Conservation (phyloP, 768 basidiomycete species). For the Mycena rosella region DNA sequence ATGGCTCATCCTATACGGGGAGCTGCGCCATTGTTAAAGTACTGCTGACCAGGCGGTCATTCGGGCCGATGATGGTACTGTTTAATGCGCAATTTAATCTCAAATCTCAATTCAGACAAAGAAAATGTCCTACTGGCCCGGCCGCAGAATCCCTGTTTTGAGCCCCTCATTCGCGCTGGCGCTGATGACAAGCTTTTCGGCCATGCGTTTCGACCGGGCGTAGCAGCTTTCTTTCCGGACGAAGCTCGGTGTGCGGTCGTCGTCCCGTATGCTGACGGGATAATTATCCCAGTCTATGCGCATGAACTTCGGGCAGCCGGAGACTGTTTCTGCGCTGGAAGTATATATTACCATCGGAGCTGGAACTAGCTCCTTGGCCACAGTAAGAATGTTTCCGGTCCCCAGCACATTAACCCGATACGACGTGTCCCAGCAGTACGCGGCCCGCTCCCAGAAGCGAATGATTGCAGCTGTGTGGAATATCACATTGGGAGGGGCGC, state of each 20-base stretch:
- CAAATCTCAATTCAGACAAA: neutral
- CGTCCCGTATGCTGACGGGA: constrained; percentile 54
- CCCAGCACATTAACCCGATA: constrained; percentile 63
- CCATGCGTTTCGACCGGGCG: constrained; percentile 65
- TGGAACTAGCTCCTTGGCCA: constrained; percentile 55
- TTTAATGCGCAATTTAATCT: neutral
- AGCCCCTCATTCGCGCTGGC: constrained; percentile 64
- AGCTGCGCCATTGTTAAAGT: constrained; percentile 48
- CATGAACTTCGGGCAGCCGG: constrained; percentile 54
- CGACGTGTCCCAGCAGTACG: constrained; percentile 57
- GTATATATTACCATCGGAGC: constrained; percentile 61
- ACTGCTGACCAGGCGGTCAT: constrained; percentile 47
- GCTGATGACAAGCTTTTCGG: constrained; percentile 65
- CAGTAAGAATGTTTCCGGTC: constrained; percentile 61
- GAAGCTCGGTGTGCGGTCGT: constrained; percentile 59
- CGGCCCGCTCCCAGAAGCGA: constrained; percentile 67
- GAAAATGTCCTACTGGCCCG: constrained; percentile 44
- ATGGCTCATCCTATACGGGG: constrained; percentile 47
- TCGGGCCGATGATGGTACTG: constrained; percentile 51
- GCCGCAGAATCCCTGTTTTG: constrained; percentile 55
- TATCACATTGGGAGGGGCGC: constrained; percentile 58
- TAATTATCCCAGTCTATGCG: constrained; percentile 43
- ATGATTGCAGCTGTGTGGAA: constrained; percentile 70
- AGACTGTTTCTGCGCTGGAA: constrained; percentile 54
- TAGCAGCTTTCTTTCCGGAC: constrained; percentile 58